phyloP scores from a whole-genome alignment of 2,329 filamentous ascomycete species.

The Ascochyta fabae region DNA sequence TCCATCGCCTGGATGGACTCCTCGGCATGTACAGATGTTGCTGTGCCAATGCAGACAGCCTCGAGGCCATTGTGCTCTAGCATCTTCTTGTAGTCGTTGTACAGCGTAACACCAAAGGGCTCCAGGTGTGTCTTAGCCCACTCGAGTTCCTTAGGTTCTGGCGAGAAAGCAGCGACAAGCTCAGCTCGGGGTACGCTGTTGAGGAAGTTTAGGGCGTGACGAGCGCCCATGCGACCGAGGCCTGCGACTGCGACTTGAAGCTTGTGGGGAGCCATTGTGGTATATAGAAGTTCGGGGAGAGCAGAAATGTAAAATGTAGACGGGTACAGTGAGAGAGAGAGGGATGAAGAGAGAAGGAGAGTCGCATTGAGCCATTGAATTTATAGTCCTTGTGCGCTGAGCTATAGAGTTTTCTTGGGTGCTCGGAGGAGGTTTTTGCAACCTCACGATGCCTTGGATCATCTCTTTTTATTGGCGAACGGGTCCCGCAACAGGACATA shows the following conservation, averaged over 20 bases:
- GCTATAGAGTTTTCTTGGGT: conserved; percentile 7
- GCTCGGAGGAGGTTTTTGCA: conserved; percentile 19
- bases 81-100: conserved; percentile 57
- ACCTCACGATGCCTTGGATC: not conserved
- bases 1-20: conserved; percentile 45
- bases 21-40: conserved; percentile 45
- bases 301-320: not conserved
- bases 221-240: conserved; percentile 61
- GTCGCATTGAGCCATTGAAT: not conserved
- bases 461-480: conserved; percentile 5
- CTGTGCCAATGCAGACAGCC: conserved; percentile 51
- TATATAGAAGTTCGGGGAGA: not conserved
- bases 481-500: not conserved
- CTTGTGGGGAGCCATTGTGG: conserved; percentile 30
- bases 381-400: conserved; percentile 8
- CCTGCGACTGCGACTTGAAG: conserved; percentile 56
- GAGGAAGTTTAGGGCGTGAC: conserved; percentile 59
- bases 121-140: conserved; percentile 56
- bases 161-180: conserved; percentile 59
- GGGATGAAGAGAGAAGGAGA: not conserved
- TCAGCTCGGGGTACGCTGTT: conserved; percentile 55
- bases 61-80: conserved; percentile 51
- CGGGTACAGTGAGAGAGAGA: not conserved
- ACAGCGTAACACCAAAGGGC: conserved; percentile 54
- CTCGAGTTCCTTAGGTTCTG: conserved; percentile 53